A percentile compares a stretch with the other conserved stretches of the same genome.
Evolutionary conservation across 768 basidiomycete genomes (phyloP).

Genomic region (Mycena chlorophos): DNA sequence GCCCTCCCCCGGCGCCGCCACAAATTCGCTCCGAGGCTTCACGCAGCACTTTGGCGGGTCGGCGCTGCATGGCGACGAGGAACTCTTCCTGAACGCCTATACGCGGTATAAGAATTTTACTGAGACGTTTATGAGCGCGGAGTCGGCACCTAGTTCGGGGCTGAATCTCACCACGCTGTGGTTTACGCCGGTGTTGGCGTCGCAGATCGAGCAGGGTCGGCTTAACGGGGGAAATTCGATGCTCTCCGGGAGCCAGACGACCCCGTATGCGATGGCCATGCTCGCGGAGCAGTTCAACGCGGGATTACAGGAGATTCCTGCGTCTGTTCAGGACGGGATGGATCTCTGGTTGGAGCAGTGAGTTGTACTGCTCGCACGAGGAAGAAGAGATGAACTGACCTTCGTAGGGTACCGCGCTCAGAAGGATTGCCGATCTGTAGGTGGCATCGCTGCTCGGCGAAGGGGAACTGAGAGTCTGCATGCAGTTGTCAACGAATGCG

Average conservation of each 20-base stretch:
- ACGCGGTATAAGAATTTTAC: conserved; percentile 32
- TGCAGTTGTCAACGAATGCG: conserved; percentile 11
- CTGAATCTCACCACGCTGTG: neutral
- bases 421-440: neutral
- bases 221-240: neutral
- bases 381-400: neutral
- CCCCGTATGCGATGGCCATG: neutral
- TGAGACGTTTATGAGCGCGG: conserved; percentile 14
- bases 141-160: neutral
- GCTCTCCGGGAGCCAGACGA: neutral
- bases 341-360: neutral
- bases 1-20: conserved; percentile 21
- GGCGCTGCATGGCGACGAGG: conserved; percentile 30
- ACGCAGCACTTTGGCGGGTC: conserved; percentile 38
- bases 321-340: neutral
- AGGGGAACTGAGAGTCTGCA: too few relatives aligned
- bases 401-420: neutral
- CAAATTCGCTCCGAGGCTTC: conserved; percentile 23
- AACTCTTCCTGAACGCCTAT: conserved; percentile 32
- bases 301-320: neutral
- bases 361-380: neutral
- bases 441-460: neutral
- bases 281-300: neutral
- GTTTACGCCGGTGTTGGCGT: neutral
- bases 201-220: neutral